A percentile compares a stretch with the other conserved stretches of the same genome.
phyloP scores from a whole-genome alignment of 768 basidiomycete species.

The Mrakia gelida region DNA sequence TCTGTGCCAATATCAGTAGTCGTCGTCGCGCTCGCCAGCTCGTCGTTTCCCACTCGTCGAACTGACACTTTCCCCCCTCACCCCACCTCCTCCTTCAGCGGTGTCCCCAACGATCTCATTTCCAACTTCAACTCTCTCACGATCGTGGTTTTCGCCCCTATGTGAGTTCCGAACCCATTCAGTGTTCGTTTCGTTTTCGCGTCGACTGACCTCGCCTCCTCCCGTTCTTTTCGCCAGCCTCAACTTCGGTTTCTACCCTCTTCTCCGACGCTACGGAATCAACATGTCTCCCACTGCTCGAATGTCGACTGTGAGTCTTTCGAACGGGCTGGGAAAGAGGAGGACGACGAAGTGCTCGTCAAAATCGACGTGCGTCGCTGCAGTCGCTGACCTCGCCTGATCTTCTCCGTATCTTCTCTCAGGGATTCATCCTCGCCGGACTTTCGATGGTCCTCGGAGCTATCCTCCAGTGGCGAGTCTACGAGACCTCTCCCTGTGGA shows the following conservation, averaged over 20 bases:
- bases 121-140: constrained; percentile 42
- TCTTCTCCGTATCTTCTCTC: not conserved
- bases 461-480: constrained; percentile 43
- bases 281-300: not conserved
- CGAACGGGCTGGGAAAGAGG: not conserved
- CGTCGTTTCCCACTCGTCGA: too few relatives aligned
- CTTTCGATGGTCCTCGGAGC: constrained; percentile 33
- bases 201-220: not conserved
- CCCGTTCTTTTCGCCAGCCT: constrained; percentile 18
- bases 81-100: constrained; percentile 26
- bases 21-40: too few relatives aligned
- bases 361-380: too few relatives aligned
- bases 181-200: constrained; percentile 38
- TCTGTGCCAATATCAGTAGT: too few relatives aligned
- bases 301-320: constrained; percentile 28
- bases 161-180: not conserved
- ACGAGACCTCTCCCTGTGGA: constrained; percentile 41
- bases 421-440: constrained; percentile 4
- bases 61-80: too few relatives aligned
- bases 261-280: not conserved
- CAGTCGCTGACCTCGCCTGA: too few relatives aligned
- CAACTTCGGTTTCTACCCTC: constrained; percentile 37
- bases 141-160: constrained; percentile 32
- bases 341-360: too few relatives aligned
- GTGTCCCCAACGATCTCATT: constrained; percentile 42